Conservation (phyloP, 2,329 filamentous ascomycete species). For the Cercospora sojina region DNA sequence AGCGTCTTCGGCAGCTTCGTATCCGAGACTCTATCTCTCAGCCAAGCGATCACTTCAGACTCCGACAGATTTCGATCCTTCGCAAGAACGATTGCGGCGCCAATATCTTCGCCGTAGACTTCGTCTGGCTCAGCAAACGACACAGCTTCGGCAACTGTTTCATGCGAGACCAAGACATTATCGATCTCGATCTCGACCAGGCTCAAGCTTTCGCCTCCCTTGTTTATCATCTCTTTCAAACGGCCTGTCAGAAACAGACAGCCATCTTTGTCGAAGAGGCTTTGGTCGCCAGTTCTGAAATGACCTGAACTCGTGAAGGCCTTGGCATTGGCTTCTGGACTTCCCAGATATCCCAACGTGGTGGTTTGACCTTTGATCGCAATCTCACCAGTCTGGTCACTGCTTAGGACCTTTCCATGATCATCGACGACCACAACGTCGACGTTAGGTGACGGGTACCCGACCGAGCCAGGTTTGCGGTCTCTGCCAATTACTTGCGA, state of each 20-base stretch:
- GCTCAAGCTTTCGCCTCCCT: slow-evolving; percentile 78
- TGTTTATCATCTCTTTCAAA: slow-evolving; percentile 90
- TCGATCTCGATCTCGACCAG: too few species aligned
- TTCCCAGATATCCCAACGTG: slow-evolving; percentile 60
- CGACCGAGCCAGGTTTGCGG: not conserved
- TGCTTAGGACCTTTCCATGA: not conserved
- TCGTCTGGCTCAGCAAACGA: too few species aligned
- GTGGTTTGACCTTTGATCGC: not conserved
- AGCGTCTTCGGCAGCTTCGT: too few species aligned
- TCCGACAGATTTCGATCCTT: too few species aligned
- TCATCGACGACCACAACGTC: not conserved
- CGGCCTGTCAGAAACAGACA: slow-evolving; percentile 84
- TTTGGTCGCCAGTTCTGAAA: slow-evolving; percentile 85
- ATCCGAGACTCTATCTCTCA: too few species aligned
- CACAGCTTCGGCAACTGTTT: too few species aligned
- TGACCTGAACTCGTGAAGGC: slow-evolving; percentile 71
- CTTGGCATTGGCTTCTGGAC: slow-evolving; percentile 68
- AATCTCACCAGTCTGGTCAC: not conserved
- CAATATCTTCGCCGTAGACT: too few species aligned
- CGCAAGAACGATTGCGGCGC: too few species aligned
- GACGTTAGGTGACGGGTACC: not conserved
- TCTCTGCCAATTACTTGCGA: not conserved
- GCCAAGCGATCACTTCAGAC: too few species aligned
- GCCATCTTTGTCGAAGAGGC: slow-evolving; percentile 72
- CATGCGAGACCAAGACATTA: too few species aligned